Evolutionary conservation across 768 basidiomycete species (phyloP).

Genomic region (Naganishia vishniacii): DNA sequence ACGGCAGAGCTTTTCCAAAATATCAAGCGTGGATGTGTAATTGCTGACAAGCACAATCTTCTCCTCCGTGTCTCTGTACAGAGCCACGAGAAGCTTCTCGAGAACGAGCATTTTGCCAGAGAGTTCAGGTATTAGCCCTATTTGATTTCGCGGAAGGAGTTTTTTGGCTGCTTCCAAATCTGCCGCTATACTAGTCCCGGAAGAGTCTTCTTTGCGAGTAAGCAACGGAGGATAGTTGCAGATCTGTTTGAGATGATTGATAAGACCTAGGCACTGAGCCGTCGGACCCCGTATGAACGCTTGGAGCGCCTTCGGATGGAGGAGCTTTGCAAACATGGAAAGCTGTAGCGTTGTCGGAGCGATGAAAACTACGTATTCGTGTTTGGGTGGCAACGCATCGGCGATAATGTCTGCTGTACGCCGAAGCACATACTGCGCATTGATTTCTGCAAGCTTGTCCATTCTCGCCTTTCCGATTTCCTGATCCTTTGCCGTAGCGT

Average conservation of each 20-base stretch:
- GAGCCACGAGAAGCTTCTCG: conserved; percentile 36
- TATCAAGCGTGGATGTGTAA: conserved; percentile 87
- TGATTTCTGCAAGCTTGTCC: conserved; percentile 68
- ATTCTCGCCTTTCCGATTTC: conserved; percentile 72
- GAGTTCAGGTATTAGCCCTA: conserved; percentile 54
- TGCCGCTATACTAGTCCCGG: background rate
- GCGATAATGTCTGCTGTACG: conserved; percentile 76
- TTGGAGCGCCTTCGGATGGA: conserved; percentile 66
- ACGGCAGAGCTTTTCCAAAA: conserved; percentile 80
- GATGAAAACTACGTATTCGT: conserved; percentile 97
- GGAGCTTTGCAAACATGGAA: conserved; percentile 67
- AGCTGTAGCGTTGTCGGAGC: conserved; percentile 79
- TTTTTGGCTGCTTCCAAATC: conserved; percentile 47
- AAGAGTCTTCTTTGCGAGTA: conserved; percentile 8
- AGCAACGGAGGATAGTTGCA: conserved; percentile 68
- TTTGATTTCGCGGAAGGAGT: conserved; percentile 56
- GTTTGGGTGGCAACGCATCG: conserved; percentile 83
- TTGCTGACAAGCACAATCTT: conserved; percentile 92
- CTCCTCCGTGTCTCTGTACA: conserved; percentile 63
- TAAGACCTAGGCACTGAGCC: conserved; percentile 68
- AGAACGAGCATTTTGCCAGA: conserved; percentile 42
- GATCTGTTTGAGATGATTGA: conserved; percentile 76
- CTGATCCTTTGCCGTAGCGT: conserved; percentile 64
- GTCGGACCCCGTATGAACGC: conserved; percentile 65
- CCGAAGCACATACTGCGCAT: conserved; percentile 82